Conservation (phyloP, 108 stramenopile species). For the Cylindrotheca fusiformis region DNA sequence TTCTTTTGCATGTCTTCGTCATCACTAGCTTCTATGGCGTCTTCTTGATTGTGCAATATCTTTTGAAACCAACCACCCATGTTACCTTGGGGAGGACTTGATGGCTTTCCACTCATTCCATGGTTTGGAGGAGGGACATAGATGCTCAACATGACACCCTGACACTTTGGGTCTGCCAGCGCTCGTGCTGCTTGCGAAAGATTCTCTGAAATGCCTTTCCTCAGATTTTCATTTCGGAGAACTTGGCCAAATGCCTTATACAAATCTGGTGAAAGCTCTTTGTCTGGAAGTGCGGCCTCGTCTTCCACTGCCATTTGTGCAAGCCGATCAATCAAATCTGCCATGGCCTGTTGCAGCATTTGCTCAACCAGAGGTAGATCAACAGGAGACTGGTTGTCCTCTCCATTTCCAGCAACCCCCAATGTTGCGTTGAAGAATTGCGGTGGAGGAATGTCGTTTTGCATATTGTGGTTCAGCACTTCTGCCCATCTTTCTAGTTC, state of each 20-base stretch:
- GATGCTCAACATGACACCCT: slow-evolving; percentile 87
- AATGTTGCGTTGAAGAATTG: slow-evolving; percentile 82
- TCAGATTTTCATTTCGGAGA: slow-evolving; percentile 66
- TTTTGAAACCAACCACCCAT: slow-evolving; percentile 81
- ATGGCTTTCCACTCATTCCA: slow-evolving; percentile 55
- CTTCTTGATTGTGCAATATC: slow-evolving; percentile 49
- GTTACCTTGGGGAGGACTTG: slow-evolving; percentile 14
- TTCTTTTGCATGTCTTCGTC: slow-evolving; percentile 28
- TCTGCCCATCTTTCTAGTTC: slow-evolving; percentile 43
- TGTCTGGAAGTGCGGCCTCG: slow-evolving; percentile 14
- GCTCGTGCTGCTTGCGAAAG: slow-evolving; percentile 86
- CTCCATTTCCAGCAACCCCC: slow-evolving; percentile 32
- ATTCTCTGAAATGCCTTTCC: slow-evolving; percentile 82
- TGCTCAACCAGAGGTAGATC: slow-evolving; percentile 63
- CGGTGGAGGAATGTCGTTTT: slow-evolving; percentile 33
- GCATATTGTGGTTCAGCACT: slow-evolving; percentile 32
- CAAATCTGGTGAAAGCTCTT: slow-evolving; percentile 57
- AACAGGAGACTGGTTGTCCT: slow-evolving; percentile 22
- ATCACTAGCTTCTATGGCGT: slow-evolving; percentile 3
- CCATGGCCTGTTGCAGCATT: slow-evolving; percentile 77
- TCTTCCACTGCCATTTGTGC: slow-evolving; percentile 53
- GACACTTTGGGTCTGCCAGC: slow-evolving; percentile 83
- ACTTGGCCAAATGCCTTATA: slow-evolving; percentile 81
- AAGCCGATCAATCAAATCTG: slow-evolving; percentile 67
- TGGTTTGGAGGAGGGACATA: slow-evolving; percentile 80